phyloP scores from a whole-genome alignment of 495 filamentous ascomycete genomes.

The Xylaria venustula region DNA sequence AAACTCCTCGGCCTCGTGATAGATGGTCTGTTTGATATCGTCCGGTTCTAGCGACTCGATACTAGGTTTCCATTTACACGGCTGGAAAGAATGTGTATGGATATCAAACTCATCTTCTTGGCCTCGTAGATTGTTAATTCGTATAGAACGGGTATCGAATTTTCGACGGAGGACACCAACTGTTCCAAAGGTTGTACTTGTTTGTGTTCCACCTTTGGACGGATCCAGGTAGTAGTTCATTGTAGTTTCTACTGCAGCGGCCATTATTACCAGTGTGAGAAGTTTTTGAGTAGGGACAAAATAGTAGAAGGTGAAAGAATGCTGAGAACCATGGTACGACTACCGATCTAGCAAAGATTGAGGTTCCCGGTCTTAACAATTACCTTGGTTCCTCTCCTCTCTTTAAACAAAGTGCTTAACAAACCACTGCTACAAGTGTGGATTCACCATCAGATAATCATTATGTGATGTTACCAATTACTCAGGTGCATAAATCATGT shows the following conservation, averaged over 20 bases:
- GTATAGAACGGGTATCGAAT: neutral
- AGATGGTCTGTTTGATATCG: neutral
- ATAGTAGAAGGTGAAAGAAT: too few species aligned
- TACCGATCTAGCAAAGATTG: too few species aligned
- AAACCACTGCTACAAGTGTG: too few species aligned
- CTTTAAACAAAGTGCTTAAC: too few species aligned
- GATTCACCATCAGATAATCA: too few species aligned
- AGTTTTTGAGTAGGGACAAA: too few species aligned
- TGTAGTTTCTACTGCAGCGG: neutral
- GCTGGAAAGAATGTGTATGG: constrained; percentile 3
- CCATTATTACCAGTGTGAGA: too few species aligned
- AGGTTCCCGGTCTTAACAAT: too few species aligned
- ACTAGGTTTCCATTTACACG: neutral
- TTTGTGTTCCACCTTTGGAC: neutral
- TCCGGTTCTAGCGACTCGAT: neutral
- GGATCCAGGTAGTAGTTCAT: constrained; percentile 12
- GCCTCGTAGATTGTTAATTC: neutral
- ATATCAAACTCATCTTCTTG: constrained; percentile 1
- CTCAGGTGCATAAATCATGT: too few species aligned
- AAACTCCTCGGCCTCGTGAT: constrained; percentile 4
- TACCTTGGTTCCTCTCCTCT: too few species aligned
- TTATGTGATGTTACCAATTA: too few species aligned
- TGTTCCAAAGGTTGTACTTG: neutral
- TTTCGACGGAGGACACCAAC: constrained; percentile 9
- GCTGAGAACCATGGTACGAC: too few species aligned